These are phyloP conservation scores for Anethum foeniculum DNA, from an alignment of 140 eudicot species.

Conservation along the genomic window DNA sequence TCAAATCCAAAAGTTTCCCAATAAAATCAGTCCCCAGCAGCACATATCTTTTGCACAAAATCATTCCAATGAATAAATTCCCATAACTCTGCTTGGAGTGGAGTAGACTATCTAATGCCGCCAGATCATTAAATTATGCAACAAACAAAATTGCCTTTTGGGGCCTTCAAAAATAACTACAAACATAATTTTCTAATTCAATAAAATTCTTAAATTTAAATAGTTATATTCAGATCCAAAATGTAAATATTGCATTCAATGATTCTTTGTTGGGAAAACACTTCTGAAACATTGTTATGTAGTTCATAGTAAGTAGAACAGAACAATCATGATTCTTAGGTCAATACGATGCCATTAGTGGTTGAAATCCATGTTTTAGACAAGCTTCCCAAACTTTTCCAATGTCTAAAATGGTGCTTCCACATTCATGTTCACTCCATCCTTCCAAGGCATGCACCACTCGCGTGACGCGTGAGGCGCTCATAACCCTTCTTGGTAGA, in stretches of 20 bases:
- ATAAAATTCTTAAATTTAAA: too few relatives aligned
- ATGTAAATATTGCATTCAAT: background rate
- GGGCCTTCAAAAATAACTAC: too few relatives aligned
- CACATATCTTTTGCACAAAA: background rate
- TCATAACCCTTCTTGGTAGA: slow-evolving; percentile 32
- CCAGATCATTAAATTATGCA: background rate
- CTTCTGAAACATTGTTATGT: background rate
- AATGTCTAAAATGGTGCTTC: slow-evolving; percentile 16
- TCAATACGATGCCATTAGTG: background rate
- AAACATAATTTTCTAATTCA: too few relatives aligned
- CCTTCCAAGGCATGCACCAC: slow-evolving; percentile 31
- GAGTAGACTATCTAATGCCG: background rate
- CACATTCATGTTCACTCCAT: slow-evolving; percentile 28
- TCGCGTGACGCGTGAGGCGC: slow-evolving; percentile 26
- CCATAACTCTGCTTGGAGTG: background rate
- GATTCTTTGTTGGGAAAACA: background rate
- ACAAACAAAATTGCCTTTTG: too few relatives aligned
- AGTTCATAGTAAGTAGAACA: background rate
- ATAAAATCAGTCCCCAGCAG: background rate
- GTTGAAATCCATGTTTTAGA: slow-evolving; percentile 26
- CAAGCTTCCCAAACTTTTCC: slow-evolving; percentile 30
- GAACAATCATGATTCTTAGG: background rate
- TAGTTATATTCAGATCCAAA: too few relatives aligned
- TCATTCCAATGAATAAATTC: background rate
- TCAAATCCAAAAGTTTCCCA: background rate